Evolutionary conservation across 2,329 filamentous ascomycete species (phyloP), one percentile per base, ranked within the genome.

Genomic region (Dichotomopilus funicola): DNA sequence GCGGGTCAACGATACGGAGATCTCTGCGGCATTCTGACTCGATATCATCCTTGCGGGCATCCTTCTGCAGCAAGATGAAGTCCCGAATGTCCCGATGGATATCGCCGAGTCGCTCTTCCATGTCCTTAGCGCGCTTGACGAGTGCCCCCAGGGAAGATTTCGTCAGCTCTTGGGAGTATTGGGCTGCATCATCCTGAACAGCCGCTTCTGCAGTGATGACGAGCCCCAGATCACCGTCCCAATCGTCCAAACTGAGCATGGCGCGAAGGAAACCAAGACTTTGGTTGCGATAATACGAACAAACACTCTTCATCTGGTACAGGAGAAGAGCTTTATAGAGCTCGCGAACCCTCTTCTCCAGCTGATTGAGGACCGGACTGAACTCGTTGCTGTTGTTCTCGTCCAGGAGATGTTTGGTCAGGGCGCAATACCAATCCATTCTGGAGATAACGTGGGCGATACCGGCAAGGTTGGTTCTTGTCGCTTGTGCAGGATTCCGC

Each of bases 231-330:
- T 65, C 49, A 13, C 63, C 61, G 27, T 63, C 63, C 72, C 70
- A 75, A 55, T 72, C 65, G 57, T 75, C 66, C 3, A 68, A 53
- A 31, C 65, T 65, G 6, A 68, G 6, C 3, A 71, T 48, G 46
- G 66, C 64, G 33, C 67, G 59, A 12, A 70, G 48, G 41, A 72
- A 65, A 8, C 61, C 62, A 6, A 62, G 11, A 5, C 58, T 49
- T 42, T 60, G 65, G 34, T 68, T 64, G 9, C 65, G 64, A 57
- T 71, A 66, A 61, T 70, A 74, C 37, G 12, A 38, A 38, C 63
- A 70, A 44, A 72, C 62, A 53, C 71, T 75, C 61, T 71, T 72
- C 53, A 75, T 73, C 59, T 71, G 66, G 59, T 72, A 75, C 2
- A 60, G 38, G n/a, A 75, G 66, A 34, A 76, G 65, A 51, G 62